phyloP scores from a whole-genome alignment of 2,329 filamentous ascomycete genomes.

The Aspergillus vadensis region DNA sequence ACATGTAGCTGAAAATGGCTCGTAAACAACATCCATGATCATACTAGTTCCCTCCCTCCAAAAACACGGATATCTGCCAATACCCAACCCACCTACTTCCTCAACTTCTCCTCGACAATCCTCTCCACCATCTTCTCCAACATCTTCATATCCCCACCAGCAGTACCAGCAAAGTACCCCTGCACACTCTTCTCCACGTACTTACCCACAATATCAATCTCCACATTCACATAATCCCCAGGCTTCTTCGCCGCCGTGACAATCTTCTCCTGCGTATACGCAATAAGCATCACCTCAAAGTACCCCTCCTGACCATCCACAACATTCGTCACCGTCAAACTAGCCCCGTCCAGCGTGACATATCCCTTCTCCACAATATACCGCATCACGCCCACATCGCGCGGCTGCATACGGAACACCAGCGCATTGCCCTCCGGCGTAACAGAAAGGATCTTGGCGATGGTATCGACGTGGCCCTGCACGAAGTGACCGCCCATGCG shows the following conservation, averaged over 20 bases:
- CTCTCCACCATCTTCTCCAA: conserved; percentile 73
- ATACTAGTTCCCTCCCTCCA: neutral
- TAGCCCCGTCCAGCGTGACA: conserved; percentile 90
- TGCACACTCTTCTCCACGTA: conserved; percentile 75
- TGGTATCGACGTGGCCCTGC: conserved; percentile 94
- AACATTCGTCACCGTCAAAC: conserved; percentile 86
- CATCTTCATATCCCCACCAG: conserved; percentile 50
- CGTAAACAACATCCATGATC: neutral
- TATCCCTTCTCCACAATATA: conserved; percentile 98
- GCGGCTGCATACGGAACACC: conserved; percentile 79
- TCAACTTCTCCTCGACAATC: conserved; percentile 71
- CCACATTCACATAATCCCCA: conserved; percentile 84
- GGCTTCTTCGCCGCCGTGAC: conserved; percentile 75
- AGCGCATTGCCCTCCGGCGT: conserved; percentile 86
- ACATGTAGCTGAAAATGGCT: neutral
- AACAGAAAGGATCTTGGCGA: conserved; percentile 71
- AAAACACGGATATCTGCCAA: neutral
- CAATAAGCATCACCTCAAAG: conserved; percentile 95
- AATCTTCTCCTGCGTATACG: conserved; percentile 92
- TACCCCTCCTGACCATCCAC: conserved; percentile 78
- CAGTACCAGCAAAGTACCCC: conserved; percentile 65
- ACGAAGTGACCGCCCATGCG: conserved; percentile 99
- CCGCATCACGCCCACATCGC: conserved; percentile 67
- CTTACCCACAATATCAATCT: conserved; percentile 81
- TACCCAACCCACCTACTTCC: conserved; percentile 27